Base-by-base conservation (phyloP, 306 rosid genomes). In the Neltuma alba region DNA sequence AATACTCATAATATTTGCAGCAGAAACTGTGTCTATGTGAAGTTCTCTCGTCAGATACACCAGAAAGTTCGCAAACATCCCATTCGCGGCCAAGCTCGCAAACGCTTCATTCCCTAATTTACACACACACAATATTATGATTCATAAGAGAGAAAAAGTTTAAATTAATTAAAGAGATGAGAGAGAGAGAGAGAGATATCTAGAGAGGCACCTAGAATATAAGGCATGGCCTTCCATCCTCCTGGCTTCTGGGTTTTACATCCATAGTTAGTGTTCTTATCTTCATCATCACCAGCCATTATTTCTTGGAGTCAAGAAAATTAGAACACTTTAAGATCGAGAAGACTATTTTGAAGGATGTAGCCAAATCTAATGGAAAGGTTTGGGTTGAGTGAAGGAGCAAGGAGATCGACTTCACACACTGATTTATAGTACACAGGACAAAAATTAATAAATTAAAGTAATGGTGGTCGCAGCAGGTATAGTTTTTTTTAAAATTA, bases 211-310 rank as follows among this genome's bases (percentile, higher is more conserved):
- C 98, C 98, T 83, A 94, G 69, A 78, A 94, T 89, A 73, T 76
- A 94, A 68, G 97, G 92, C 89, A 94, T 85, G 84, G 93, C 90
- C 89, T 77, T 94, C 97, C 97, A 92, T 72, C 97, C 98, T 44
- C 96, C 97, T 8, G 90, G 91, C 74, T 81, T 85, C 40, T 70
- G 62, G 20, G 33, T 45, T 77, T 57, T 11, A 23, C n/a, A 7
- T 14, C 63, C 40, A 20, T 5, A 2, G 27, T 33, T 10, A 6
- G 31, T 2, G 16, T 31, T 50, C 12, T 57, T 86, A 25, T 67
- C 48, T 25, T 33, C 70, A 14, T n/a, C n/a, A 4, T n/a, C n/a
- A 52, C 41, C 74, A 30, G 36, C 36, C 61, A 23, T 66, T 27
- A 27, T 75, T 47, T 52, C 48, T 62, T 30, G 1, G 7, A 10